phyloP scores from a whole-genome alignment of 495 filamentous ascomycete species.

The Elasticomyces elasticus region DNA sequence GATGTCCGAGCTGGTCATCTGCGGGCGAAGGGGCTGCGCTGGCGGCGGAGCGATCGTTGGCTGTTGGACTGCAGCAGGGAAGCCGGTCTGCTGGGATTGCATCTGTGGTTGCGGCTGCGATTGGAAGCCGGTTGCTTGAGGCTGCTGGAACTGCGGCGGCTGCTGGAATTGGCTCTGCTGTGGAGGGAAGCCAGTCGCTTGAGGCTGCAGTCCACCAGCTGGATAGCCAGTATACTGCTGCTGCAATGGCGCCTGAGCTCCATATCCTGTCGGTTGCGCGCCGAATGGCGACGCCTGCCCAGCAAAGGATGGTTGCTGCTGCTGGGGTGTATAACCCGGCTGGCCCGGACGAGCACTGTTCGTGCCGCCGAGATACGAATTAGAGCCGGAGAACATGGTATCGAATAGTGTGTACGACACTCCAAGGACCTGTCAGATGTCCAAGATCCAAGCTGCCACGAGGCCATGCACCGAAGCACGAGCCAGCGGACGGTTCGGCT shows the following conservation, averaged over 20 bases:
- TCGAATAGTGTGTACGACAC: too few species aligned
- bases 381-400: conserved; percentile 83
- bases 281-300: conserved; percentile 16
- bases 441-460: too few species aligned
- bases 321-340: conserved; percentile 54
- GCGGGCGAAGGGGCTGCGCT: conserved; percentile 29
- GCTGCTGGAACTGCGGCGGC: conserved; percentile 37
- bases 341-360: conserved; percentile 64
- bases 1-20: conserved; percentile 68
- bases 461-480: too few species aligned
- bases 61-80: conserved; percentile 31
- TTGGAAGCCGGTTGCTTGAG: conserved; percentile 31
- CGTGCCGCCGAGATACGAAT: conserved; percentile 68
- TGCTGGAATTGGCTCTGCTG: conserved; percentile 38
- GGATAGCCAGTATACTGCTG: conserved; percentile 46
- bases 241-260: conserved; percentile 24
- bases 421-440: too few species aligned
- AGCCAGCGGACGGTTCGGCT: too few species aligned
- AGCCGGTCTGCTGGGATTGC: conserved; percentile 29
- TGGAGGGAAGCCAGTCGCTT: conserved; percentile 51
- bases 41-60: conserved; percentile 37
- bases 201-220: conserved; percentile 40
- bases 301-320: conserved; percentile 44
- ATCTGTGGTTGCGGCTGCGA: conserved; percentile 27
- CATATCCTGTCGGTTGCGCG: conserved; percentile 7